Evolutionary conservation across 2,329 filamentous ascomycete species (phyloP), one percentile per base, ranked within the genome.

Genomic region (Penicillium capsulatum): DNA sequence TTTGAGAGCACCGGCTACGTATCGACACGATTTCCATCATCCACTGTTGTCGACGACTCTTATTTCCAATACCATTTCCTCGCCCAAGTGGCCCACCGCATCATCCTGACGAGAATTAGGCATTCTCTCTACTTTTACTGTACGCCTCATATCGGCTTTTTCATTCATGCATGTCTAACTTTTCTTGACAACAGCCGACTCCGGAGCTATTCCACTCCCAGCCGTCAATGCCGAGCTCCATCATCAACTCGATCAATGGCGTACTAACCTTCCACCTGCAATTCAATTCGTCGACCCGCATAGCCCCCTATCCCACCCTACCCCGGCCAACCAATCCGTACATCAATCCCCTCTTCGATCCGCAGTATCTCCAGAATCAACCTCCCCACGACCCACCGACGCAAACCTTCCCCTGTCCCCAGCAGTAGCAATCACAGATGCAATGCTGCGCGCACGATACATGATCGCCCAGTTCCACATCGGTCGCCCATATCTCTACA

Each of bases 1-100:
- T 75, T 68, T 40, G 67, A 67, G 40, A 55, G 59, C 16, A 52
- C 55, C 10, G 59, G 58, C 37, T 61, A 63, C 48, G 60, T 47
- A 32, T 58, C 50, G 17, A 62, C 43, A 34, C 52, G 60, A 5
- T 55, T 55, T 32, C 47, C 55, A 11, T 46, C 60, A 11, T 46
- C 54, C 6, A 63, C 61, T 4, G 66, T 73, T 32, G 66, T 73
- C 27, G 71, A 75, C 38, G 73, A 76, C 42, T 69, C 73, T 1
- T 73, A 74, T 45, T 77, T 75, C 57, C 74, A 77, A 53, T 77
- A 76, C 41, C 74, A 77, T 47, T 77, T 77, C 45, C 67, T 77
- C 4, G 74, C 74, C 17, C 74, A 77, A 50, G 73, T 75, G 24
- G 74, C 74, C 5, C 73, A 77, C 51, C 69, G 74, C 31, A 76